A percentile compares a stretch with the other conserved stretches of the same genome.
These are phyloP conservation scores for Bipolaris zeicola DNA, from an alignment of 2,329 filamentous ascomycete genomes.

Conservation along the genomic window DNA sequence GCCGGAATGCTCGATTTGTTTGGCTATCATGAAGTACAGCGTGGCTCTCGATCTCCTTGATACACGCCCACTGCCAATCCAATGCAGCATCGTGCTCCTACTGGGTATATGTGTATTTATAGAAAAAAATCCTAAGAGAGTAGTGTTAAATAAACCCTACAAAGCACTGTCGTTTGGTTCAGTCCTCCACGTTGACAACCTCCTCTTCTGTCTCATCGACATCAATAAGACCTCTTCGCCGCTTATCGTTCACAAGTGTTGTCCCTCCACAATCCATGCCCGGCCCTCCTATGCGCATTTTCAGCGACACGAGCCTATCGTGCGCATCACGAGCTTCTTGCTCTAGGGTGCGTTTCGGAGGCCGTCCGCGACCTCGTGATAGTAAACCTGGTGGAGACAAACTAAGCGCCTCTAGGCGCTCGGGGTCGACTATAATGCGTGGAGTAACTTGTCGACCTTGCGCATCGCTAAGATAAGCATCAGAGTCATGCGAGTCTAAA, in stretches of 20 bases:
- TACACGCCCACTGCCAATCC: not conserved
- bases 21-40: not conserved
- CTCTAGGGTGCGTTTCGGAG: slow-evolving; percentile 40
- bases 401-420: slow-evolving; percentile 15
- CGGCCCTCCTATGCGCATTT: slow-evolving; percentile 57
- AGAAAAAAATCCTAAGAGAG: slow-evolving; percentile 1
- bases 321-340: slow-evolving; percentile 55
- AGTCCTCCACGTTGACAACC: slow-evolving; percentile 41
- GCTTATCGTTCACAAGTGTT: slow-evolving; percentile 58
- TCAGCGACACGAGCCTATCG: slow-evolving; percentile 55
- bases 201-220: slow-evolving; percentile 58
- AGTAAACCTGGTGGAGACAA: slow-evolving; percentile 2
- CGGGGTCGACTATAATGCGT: slow-evolving; percentile 37
- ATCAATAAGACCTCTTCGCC: slow-evolving; percentile 57
- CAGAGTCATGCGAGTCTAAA: slow-evolving; percentile 49
- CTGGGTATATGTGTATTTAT: slow-evolving; percentile 16
- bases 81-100: not conserved
- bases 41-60: not conserved
- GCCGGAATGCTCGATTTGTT: not conserved
- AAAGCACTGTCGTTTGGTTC: not conserved
- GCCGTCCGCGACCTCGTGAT: slow-evolving; percentile 44
- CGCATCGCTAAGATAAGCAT: slow-evolving; percentile 56
- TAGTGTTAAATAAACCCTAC: not conserved
- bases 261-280: slow-evolving; percentile 61
- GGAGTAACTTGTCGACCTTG: slow-evolving; percentile 57